Evolutionary conservation across 2,329 filamentous ascomycete genomes (phyloP).

Genomic region (Metarhizium brunneum): DNA sequence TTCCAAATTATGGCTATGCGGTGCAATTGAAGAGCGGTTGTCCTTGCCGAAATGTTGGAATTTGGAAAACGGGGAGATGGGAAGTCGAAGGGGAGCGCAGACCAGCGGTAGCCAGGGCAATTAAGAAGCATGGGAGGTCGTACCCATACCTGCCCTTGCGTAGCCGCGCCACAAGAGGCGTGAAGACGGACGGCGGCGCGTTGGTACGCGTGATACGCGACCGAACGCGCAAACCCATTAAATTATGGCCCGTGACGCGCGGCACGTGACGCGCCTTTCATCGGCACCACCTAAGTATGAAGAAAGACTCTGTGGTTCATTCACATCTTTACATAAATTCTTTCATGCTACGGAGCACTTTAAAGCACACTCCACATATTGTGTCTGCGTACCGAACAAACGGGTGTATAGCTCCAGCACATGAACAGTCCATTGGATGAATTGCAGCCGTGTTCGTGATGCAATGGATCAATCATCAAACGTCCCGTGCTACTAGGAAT

Average conservation of each 20-base stretch:
- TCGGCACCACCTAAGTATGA: too few relatives aligned
- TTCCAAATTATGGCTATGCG: conserved; percentile 8
- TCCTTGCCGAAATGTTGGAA: not conserved
- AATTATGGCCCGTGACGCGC: conserved; percentile 15
- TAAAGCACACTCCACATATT: too few relatives aligned
- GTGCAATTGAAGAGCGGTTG: conserved; percentile 3
- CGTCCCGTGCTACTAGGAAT: too few relatives aligned
- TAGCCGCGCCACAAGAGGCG: conserved; percentile 8
- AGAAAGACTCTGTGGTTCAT: too few relatives aligned
- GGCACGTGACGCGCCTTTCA: conserved; percentile 7
- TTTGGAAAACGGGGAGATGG: not conserved
- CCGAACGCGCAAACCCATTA: conserved; percentile 22
- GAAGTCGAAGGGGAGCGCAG: conserved; percentile 3
- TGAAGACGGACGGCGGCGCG: not conserved
- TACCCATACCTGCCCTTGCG: not conserved
- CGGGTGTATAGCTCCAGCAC: not conserved
- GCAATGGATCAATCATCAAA: too few relatives aligned
- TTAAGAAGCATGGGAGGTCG: conserved; percentile 1
- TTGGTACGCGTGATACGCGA: conserved; percentile 19
- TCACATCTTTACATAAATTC: not conserved
- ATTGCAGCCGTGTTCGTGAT: too few relatives aligned
- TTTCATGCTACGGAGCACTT: not conserved
- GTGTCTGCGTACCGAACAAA: not conserved
- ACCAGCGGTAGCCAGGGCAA: conserved; percentile 7
- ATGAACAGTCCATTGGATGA: too few relatives aligned